Conservation (phyloP, 2,329 filamentous ascomycete genomes). For the Fusarium brachygibbosum region DNA sequence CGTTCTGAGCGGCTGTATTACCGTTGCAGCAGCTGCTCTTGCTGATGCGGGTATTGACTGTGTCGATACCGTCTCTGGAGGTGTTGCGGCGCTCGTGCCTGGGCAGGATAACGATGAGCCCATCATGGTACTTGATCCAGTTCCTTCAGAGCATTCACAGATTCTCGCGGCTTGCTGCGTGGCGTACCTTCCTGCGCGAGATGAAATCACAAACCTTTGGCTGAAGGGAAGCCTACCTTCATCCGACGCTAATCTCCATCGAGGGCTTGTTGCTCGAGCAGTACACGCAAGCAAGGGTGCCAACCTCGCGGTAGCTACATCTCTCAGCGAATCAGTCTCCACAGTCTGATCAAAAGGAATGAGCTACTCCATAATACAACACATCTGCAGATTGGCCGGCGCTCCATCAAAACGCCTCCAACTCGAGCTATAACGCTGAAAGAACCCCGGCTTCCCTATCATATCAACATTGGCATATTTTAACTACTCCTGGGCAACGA, state of each 20-base stretch:
- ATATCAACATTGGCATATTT: background rate
- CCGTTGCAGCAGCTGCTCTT: slow-evolving; percentile 91
- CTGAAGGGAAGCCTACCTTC: slow-evolving; percentile 77
- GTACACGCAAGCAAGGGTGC: slow-evolving; percentile 59
- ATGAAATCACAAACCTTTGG: slow-evolving; percentile 96
- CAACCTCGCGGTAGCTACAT: slow-evolving; percentile 50
- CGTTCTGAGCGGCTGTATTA: slow-evolving; percentile 91
- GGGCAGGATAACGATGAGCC: slow-evolving; percentile 53
- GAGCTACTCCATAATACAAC: background rate
- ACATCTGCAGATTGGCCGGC: slow-evolving; percentile 1
- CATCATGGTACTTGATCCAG: slow-evolving; percentile 80
- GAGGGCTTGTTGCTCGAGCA: slow-evolving; percentile 56
- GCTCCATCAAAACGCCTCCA: background rate
- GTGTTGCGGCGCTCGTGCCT: slow-evolving; percentile 83
- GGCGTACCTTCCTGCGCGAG: slow-evolving; percentile 85
- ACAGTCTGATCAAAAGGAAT: slow-evolving; percentile 24
- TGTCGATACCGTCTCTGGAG: slow-evolving; percentile 89
- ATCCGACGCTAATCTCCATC: slow-evolving; percentile 53
- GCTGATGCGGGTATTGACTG: slow-evolving; percentile 97
- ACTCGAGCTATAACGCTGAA: background rate
- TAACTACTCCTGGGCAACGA: background rate
- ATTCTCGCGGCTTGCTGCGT: slow-evolving; percentile 89
- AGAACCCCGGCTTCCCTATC: background rate
- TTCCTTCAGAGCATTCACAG: slow-evolving; percentile 81
- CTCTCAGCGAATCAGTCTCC: slow-evolving; percentile 56